A percentile compares a stretch with the other conserved stretches of the same genome.
These are phyloP conservation scores for Raphanus raphanistrum DNA, from an alignment of 345 rosid species.

Conservation along the genomic window DNA sequence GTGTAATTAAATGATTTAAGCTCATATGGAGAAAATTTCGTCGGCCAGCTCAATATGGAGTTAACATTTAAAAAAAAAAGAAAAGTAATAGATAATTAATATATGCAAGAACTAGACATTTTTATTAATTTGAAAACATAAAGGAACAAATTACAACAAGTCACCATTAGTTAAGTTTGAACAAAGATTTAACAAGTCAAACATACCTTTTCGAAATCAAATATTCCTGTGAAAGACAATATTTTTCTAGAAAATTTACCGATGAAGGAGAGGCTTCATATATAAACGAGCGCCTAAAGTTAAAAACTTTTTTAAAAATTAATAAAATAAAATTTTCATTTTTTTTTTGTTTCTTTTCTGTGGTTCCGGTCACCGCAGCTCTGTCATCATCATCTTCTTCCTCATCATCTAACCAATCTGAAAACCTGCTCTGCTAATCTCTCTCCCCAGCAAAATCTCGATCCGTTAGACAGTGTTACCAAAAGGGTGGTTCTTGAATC, in stretches of 20 bases:
- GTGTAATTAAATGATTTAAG: conserved; percentile 4
- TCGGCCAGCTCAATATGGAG: conserved; percentile 12
- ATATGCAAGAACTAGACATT: neutral
- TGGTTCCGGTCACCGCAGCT: conserved; percentile 47
- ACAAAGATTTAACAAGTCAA: conserved; percentile 26
- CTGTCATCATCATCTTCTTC: conserved; percentile 33
- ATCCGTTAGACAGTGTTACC: neutral
- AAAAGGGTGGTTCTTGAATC: neutral
- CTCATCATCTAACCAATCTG: conserved; percentile 20
- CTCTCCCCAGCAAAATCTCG: neutral
- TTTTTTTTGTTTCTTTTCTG: conserved; percentile 34
- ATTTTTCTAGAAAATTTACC: neutral
- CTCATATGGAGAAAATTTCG: neutral
- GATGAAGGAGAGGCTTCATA: neutral
- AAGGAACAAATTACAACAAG: conserved; percentile 37
- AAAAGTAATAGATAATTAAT: neutral
- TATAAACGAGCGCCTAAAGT: conserved; percentile 39
- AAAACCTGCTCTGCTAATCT: conserved; percentile 6
- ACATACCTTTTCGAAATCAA: conserved; percentile 25
- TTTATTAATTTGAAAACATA: neutral
- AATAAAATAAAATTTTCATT: neutral
- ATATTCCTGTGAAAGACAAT: neutral
- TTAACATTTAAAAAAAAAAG: neutral
- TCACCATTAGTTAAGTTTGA: neutral
- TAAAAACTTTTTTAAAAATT: conserved; percentile 1